Percentiles rank a stretch among this genome's conserved stretches.
phyloP scores from a whole-genome alignment of 2,329 filamentous ascomycete species.

The Aphanocladium album region DNA sequence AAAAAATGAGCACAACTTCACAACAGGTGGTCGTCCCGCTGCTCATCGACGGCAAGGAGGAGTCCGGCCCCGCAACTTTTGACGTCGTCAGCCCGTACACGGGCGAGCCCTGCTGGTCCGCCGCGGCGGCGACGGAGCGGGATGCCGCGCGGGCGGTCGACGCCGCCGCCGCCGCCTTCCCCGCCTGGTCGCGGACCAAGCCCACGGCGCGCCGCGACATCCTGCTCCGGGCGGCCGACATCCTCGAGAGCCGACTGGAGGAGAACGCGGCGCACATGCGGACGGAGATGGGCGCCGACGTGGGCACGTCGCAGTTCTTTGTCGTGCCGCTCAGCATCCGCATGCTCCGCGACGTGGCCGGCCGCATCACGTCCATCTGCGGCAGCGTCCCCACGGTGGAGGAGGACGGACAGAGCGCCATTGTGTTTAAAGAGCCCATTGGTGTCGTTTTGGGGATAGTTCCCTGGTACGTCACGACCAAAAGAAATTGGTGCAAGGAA shows the following conservation, averaged over 20 bases:
- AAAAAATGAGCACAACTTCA: not conserved
- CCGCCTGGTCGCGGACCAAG: conserved; percentile 57
- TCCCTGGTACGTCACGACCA: conserved; percentile 44
- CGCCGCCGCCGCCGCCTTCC: conserved; percentile 54
- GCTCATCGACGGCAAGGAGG: conserved; percentile 40
- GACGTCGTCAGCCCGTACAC: conserved; percentile 52
- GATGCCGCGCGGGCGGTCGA: conserved; percentile 46
- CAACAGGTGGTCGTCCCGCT: conserved; percentile 31
- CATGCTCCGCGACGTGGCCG: conserved; percentile 34
- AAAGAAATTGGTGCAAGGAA: not conserved
- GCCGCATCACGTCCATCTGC: conserved; percentile 27
- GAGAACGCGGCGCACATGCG: conserved; percentile 53
- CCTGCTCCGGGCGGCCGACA: conserved; percentile 55
- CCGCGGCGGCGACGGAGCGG: conserved; percentile 47
- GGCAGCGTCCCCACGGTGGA: conserved; percentile 27
- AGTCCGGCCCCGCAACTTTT: conserved; percentile 44
- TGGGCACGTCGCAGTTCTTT: conserved; percentile 24
- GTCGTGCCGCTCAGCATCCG: conserved; percentile 29
- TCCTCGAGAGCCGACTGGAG: conserved; percentile 47
- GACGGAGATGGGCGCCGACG: conserved; percentile 28
- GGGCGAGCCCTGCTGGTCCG: conserved; percentile 45
- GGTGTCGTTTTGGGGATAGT: conserved; percentile 69
- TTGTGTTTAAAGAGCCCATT: conserved; percentile 64
- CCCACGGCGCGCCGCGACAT: conserved; percentile 54
- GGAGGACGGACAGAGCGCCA: conserved; percentile 46